Conservation (phyloP, 1,284 basidiomycete species). For the Leccinum angustisporum region DNA sequence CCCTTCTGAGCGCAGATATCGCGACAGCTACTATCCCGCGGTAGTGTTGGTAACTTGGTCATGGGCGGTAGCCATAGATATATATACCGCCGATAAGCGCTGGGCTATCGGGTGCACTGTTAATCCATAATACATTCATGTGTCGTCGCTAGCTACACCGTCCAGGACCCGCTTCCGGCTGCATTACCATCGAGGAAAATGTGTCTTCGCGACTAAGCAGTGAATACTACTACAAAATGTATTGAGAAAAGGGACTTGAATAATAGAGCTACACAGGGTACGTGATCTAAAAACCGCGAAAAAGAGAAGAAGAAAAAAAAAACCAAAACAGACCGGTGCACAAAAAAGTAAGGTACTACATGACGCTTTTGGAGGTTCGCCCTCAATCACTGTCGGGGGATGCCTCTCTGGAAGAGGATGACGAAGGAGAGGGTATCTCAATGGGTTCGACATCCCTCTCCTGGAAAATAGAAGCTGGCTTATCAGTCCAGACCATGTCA, state of each 20-base stretch:
- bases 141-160: too few species aligned
- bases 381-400: slow-evolving; percentile 34
- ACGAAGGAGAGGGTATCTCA: slow-evolving; percentile 39
- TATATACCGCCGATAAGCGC: slow-evolving; percentile 35
- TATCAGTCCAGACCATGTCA: slow-evolving; percentile 52
- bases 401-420: slow-evolving; percentile 33
- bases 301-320: slow-evolving; percentile 3
- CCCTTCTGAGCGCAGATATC: slow-evolving; percentile 3
- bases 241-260: background rate
- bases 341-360: slow-evolving; percentile 1
- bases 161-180: background rate
- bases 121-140: background rate
- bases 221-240: slow-evolving; percentile 20
- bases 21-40: slow-evolving; percentile 12
- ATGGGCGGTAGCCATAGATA: slow-evolving; percentile 26
- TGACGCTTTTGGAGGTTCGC: background rate
- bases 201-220: background rate
- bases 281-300: slow-evolving; percentile 10
- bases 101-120: slow-evolving; percentile 48
- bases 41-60: slow-evolving; percentile 12
- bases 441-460: slow-evolving; percentile 62
- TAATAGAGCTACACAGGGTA: slow-evolving; percentile 25
- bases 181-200: background rate
- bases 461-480: slow-evolving; percentile 55
- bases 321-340: background rate